Percentiles rank a stretch among this genome's conserved stretches.
Conservation (phyloP, 352 stramenopile species). For the Phytophthora crassamura region DNA sequence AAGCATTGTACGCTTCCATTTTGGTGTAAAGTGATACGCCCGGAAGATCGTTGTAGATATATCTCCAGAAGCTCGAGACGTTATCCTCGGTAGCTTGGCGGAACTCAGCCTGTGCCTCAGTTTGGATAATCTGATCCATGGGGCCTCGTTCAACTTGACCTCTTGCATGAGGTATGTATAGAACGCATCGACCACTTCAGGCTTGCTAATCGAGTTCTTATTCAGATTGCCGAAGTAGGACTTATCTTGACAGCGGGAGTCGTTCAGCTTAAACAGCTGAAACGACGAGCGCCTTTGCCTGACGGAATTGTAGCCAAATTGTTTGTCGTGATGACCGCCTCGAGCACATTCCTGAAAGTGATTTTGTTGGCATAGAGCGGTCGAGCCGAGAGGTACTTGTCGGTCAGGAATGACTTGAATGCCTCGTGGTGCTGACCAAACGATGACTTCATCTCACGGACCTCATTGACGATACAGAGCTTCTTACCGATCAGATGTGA, state of each 20-base stretch:
- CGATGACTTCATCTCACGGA: slow-evolving; percentile 1
- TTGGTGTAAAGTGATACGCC: too few relatives aligned
- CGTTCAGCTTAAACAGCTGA: slow-evolving; percentile 1
- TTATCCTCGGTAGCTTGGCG: background rate
- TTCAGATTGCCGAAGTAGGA: background rate
- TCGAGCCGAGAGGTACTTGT: background rate
- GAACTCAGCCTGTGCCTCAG: background rate
- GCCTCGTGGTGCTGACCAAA: slow-evolving; percentile 4
- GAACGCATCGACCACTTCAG: background rate
- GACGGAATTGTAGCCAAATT: slow-evolving; percentile 1
- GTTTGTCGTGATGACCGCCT: background rate
- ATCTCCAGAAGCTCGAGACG: background rate
- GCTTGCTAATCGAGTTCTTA: too few relatives aligned
- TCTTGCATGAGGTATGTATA: slow-evolving; percentile 1
- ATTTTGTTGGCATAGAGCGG: slow-evolving; percentile 2
- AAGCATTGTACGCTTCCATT: too few relatives aligned
- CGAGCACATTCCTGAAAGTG: background rate
- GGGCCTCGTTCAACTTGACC: background rate
- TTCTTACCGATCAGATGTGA: slow-evolving; percentile 3
- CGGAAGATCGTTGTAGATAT: background rate
- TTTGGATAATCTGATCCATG: slow-evolving; percentile 3
- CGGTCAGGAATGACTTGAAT: background rate
- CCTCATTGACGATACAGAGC: background rate
- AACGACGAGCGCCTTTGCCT: background rate
- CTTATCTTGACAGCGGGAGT: background rate